Evolutionary conservation across 2,329 filamentous ascomycete genomes (phyloP).

Genomic region (Colletotrichum tropicale): DNA sequence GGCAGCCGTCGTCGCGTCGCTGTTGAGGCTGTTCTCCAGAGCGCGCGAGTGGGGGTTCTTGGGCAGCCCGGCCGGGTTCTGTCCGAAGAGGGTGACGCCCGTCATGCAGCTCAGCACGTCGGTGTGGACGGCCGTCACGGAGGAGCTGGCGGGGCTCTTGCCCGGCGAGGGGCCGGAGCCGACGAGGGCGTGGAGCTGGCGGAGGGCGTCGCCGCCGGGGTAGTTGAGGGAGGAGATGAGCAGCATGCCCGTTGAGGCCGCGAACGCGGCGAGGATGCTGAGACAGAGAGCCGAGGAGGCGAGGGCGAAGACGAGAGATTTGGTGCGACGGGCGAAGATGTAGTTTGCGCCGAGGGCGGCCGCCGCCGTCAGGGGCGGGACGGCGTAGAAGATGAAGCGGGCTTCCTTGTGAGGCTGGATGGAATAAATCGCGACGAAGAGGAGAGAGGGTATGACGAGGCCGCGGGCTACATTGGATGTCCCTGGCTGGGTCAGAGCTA

Average conservation of each 20-base stretch:
- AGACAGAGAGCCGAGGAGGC: constrained; percentile 59
- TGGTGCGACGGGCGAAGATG: constrained; percentile 69
- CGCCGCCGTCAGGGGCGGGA: constrained; percentile 80
- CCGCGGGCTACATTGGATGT: constrained; percentile 46
- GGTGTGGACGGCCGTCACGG: constrained; percentile 58
- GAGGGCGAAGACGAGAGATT: constrained; percentile 59
- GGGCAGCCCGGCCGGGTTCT: constrained; percentile 44
- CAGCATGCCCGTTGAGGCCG: constrained; percentile 70
- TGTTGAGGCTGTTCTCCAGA: constrained; percentile 19
- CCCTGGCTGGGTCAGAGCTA: constrained; percentile 54
- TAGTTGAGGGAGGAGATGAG: constrained; percentile 89
- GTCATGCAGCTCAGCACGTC: constrained; percentile 73
- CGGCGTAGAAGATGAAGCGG: constrained; percentile 89
- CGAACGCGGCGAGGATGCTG: constrained; percentile 66
- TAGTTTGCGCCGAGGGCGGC: constrained; percentile 76
- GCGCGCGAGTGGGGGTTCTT: constrained; percentile 31
- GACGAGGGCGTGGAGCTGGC: constrained; percentile 50
- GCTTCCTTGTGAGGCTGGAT: constrained; percentile 94
- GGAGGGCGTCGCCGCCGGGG: constrained; percentile 83
- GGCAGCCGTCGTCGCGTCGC: constrained; percentile 22
- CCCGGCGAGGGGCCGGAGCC: constrained; percentile 26
- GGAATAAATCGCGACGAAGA: constrained; percentile 83
- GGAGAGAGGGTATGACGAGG: constrained; percentile 68
- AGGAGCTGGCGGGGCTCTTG: constrained; percentile 15
- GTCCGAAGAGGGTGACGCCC: constrained; percentile 69